Evolutionary conservation across 805 yeast genomes (phyloP), one percentile per base, ranked within the genome.

Genomic region (Starmerella roubikii): DNA sequence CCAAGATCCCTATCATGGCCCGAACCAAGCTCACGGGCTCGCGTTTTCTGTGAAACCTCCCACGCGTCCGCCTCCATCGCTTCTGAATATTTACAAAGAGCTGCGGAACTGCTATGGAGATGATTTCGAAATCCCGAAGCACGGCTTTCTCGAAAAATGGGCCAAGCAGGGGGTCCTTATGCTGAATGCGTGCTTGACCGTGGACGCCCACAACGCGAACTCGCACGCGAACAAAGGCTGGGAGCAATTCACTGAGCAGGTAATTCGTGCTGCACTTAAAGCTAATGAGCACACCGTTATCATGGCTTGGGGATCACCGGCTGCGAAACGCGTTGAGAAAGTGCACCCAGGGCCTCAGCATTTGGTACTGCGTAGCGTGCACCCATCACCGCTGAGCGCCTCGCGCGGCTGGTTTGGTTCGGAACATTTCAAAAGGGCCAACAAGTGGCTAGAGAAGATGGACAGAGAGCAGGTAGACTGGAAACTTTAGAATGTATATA

Each of bases 361-460:
- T 39, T 45, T 69, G 30, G 71, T 82, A 0, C 59, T 91, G 21
- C 70, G 69, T 45, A 67, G 84, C 0, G 96, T 85, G 0, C 99
- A 91, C 59, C 99, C 99, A 1, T 80, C 93, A 21, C 99, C 99
- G 1, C 61, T 91, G 35, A 80, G 94, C 45, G 98, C 98, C 0
- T 68, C 78, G 16, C 63, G 93, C 31, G 94, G 91, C 2, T 91
- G 80, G 57, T 86, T 88, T 50, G 76, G 76, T 2, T 74, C 79
- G 49, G 61, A 65, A 18, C 95, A 84, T 52, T 88, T 85, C 58
- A 66, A 57, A 37, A 68, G 71, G 53, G 74, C 88, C 31, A 88
- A 91, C 55, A 72, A 72, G 7, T 88, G 94, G 94, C 63, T 88
- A 1, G 49, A 52, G 13, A 61, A 64, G 24, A 53, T 61, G 15